phyloP scores from a whole-genome alignment of 2,329 filamentous ascomycete species.

The Colletotrichum karsti region DNA sequence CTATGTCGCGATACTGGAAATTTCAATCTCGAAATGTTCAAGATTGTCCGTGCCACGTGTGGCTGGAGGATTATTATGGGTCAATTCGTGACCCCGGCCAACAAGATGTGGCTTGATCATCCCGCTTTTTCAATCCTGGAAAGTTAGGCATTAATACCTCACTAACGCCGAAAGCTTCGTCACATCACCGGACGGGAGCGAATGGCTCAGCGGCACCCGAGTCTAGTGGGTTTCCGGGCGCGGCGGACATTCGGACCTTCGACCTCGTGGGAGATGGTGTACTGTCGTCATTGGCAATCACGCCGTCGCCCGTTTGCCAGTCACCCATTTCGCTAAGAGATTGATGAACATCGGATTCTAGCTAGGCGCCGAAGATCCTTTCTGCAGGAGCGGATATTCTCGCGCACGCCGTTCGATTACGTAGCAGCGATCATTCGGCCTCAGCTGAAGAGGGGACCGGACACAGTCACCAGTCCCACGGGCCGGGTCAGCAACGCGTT shows the following conservation, averaged over 20 bases:
- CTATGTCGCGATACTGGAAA: conserved; percentile 27
- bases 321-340: neutral
- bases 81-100: neutral
- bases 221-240: neutral
- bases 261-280: neutral
- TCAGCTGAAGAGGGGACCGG: conserved; percentile 12
- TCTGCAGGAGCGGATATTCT: conserved; percentile 1
- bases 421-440: conserved; percentile 23
- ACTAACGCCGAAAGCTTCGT: neutral
- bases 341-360: conserved; percentile 2
- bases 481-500: conserved; percentile 17
- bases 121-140: neutral
- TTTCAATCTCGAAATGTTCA: conserved; percentile 30
- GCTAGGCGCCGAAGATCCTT: conserved; percentile 22
- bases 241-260: conserved; percentile 25
- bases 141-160: neutral
- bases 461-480: conserved; percentile 21
- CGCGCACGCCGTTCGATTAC: conserved; percentile 12
- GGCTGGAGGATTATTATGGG: conserved; percentile 12
- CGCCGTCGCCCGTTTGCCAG: neutral
- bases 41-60: conserved; percentile 23
- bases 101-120: conserved; percentile 3
- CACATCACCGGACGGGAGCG: conserved; percentile 10
- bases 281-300: conserved; percentile 24
- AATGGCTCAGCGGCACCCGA: conserved; percentile 7